Conservation (phyloP, 371 early-diverging fungal genomes). For the Mortierella sp. region DNA sequence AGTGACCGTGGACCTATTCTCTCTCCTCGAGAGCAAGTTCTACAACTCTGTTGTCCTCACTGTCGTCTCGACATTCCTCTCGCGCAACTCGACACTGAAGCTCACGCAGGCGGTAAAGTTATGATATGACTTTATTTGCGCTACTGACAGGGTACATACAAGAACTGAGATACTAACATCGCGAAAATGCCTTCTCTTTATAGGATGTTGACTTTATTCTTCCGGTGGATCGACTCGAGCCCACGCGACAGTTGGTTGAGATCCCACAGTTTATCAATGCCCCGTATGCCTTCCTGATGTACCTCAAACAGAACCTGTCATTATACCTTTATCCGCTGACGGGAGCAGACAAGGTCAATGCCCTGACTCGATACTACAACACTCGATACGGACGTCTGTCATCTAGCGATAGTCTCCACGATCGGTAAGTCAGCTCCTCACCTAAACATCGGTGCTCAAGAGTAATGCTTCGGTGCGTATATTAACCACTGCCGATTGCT, state of each 20-base stretch:
- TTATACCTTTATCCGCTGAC: slow-evolving; percentile 62
- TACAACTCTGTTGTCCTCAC: slow-evolving; percentile 73
- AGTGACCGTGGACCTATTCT: slow-evolving; percentile 77
- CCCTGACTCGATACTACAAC: slow-evolving; percentile 65
- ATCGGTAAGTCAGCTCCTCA: slow-evolving; percentile 23
- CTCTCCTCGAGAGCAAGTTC: slow-evolving; percentile 73
- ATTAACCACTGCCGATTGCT: neutral
- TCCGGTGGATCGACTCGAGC: slow-evolving; percentile 65
- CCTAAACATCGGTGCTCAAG: neutral
- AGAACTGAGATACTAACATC: neutral
- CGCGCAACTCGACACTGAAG: slow-evolving; percentile 77
- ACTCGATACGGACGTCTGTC: slow-evolving; percentile 57
- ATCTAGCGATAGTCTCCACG: slow-evolving; percentile 24
- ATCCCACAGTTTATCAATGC: slow-evolving; percentile 70
- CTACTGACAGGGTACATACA: no score
- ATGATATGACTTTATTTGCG: neutral
- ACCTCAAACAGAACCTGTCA: slow-evolving; percentile 75
- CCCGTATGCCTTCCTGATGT: slow-evolving; percentile 72
- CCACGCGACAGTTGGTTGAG: slow-evolving; percentile 55
- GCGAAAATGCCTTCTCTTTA: neutral
- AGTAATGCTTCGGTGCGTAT: neutral
- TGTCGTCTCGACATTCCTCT: slow-evolving; percentile 77
- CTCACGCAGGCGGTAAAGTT: slow-evolving; percentile 72
- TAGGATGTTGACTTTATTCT: slow-evolving; percentile 80
- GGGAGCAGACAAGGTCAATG: slow-evolving; percentile 70